phyloP scores from a whole-genome alignment of 495 filamentous ascomycete species.

The Neurospora discreta region DNA sequence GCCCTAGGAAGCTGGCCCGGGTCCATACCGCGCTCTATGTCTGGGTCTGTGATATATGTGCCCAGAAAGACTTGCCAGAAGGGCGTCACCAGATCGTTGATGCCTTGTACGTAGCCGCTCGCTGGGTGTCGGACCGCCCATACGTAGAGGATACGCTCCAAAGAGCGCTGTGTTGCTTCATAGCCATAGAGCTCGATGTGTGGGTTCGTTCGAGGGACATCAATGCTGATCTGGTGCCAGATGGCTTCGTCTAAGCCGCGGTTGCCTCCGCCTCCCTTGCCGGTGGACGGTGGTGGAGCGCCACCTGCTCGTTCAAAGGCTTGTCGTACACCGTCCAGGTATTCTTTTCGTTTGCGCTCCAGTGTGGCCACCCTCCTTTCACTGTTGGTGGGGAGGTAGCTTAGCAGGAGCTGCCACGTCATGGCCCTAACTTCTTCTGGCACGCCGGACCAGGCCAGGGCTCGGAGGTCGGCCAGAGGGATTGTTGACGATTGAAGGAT shows the following conservation, averaged over 20 bases:
- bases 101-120: slow-evolving; percentile 95
- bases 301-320: slow-evolving; percentile 68
- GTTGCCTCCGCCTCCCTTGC: slow-evolving; percentile 20
- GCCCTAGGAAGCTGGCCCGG: slow-evolving; percentile 83
- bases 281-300: slow-evolving; percentile 14
- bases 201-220: slow-evolving; percentile 93
- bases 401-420: slow-evolving; percentile 93
- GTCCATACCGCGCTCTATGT: slow-evolving; percentile 91
- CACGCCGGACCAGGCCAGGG: slow-evolving; percentile 84
- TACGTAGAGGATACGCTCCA: slow-evolving; percentile 91
- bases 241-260: slow-evolving; percentile 85
- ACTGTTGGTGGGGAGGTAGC: slow-evolving; percentile 89
- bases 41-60: slow-evolving; percentile 82
- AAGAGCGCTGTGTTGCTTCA: slow-evolving; percentile 85
- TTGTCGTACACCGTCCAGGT: slow-evolving; percentile 88
- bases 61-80: slow-evolving; percentile 97
- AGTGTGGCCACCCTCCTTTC: slow-evolving; percentile 83
- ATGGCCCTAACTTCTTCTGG: slow-evolving; percentile 93
- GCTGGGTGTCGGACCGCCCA: slow-evolving; percentile 97
- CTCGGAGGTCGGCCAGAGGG: slow-evolving; percentile 68
- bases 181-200: slow-evolving; percentile 91
- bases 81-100: slow-evolving; percentile 94
- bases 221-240: slow-evolving; percentile 98
- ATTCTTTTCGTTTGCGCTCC: slow-evolving; percentile 93
- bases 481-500: slow-evolving; percentile 87